phyloP scores from a whole-genome alignment of 2,329 filamentous ascomycete genomes.

The Claviceps sp. region DNA sequence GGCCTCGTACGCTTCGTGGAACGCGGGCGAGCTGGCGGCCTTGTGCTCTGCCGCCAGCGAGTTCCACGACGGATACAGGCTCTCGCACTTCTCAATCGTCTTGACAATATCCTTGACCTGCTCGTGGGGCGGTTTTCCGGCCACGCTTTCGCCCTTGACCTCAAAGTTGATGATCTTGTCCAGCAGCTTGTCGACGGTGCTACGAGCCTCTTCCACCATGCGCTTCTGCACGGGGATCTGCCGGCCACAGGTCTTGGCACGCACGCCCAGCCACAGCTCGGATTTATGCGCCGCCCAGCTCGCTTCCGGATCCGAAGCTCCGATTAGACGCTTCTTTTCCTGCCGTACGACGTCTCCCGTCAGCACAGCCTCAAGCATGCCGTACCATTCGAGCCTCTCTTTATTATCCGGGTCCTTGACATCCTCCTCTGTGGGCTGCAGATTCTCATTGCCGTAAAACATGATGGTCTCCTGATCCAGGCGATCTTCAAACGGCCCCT shows the following conservation, averaged over 20 bases:
- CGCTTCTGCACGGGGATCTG: slow-evolving; percentile 74
- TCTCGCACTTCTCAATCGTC: slow-evolving; percentile 82
- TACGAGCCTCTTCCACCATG: slow-evolving; percentile 73
- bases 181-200: slow-evolving; percentile 57
- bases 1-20: slow-evolving; percentile 71
- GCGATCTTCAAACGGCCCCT: slow-evolving; percentile 69
- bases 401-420: slow-evolving; percentile 75
- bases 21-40: slow-evolving; percentile 60
- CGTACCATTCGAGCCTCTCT: slow-evolving; percentile 92
- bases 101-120: slow-evolving; percentile 82
- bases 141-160: slow-evolving; percentile 86
- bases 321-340: slow-evolving; percentile 91
- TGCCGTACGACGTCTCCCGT: slow-evolving; percentile 95
- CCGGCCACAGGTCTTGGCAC: slow-evolving; percentile 71
- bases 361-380: slow-evolving; percentile 89
- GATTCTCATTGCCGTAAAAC: slow-evolving; percentile 81
- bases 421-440: slow-evolving; percentile 81
- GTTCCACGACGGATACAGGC: slow-evolving; percentile 67
- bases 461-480: slow-evolving; percentile 88
- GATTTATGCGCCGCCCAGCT: slow-evolving; percentile 56
- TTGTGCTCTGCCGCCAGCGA: slow-evolving; percentile 65
- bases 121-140: slow-evolving; percentile 71
- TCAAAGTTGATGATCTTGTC: slow-evolving; percentile 88
- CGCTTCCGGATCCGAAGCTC: slow-evolving; percentile 47
- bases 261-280: slow-evolving; percentile 78